Percentiles rank a stretch among this genome's conserved stretches.
phyloP scores from a whole-genome alignment of 164 flowering plant species.

The Tetracentron sinense region DNA sequence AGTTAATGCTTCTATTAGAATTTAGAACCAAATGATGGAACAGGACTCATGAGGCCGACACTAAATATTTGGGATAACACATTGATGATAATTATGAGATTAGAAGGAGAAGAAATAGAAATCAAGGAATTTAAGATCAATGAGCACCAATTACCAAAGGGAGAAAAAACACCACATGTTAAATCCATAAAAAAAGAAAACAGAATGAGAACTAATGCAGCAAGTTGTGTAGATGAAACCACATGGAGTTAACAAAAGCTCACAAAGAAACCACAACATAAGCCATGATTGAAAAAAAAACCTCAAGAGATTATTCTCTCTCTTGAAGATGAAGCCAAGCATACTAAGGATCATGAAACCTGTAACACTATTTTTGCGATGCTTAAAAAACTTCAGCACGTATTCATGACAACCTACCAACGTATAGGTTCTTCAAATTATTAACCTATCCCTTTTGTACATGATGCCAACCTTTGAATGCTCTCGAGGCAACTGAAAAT shows the following conservation, averaged over 20 bases:
- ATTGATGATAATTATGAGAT: too few relatives aligned
- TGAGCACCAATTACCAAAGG: background rate
- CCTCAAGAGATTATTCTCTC: background rate
- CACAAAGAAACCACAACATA: conserved; percentile 5
- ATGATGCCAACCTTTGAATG: conserved; percentile 27
- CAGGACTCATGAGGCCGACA: too few relatives aligned
- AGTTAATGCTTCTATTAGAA: too few relatives aligned
- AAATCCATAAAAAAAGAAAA: background rate
- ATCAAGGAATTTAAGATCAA: background rate
- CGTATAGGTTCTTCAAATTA: conserved; percentile 30
- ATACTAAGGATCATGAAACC: conserved; percentile 5
- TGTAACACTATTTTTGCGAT: conserved; percentile 14
- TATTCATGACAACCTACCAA: conserved; percentile 27
- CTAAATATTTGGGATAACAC: too few relatives aligned
- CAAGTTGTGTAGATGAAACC: background rate
- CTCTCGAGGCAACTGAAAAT: conserved; percentile 16
- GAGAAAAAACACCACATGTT: too few relatives aligned
- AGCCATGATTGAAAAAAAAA: background rate
- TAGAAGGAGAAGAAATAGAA: background rate
- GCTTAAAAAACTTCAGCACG: conserved; percentile 11
- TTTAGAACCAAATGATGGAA: too few relatives aligned
- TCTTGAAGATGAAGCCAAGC: conserved; percentile 5
- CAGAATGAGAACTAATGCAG: background rate
- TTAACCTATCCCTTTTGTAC: conserved; percentile 28
- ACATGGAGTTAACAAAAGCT: background rate